Conservation (phyloP, 179 eudicot species). For the Silene coronaria region DNA sequence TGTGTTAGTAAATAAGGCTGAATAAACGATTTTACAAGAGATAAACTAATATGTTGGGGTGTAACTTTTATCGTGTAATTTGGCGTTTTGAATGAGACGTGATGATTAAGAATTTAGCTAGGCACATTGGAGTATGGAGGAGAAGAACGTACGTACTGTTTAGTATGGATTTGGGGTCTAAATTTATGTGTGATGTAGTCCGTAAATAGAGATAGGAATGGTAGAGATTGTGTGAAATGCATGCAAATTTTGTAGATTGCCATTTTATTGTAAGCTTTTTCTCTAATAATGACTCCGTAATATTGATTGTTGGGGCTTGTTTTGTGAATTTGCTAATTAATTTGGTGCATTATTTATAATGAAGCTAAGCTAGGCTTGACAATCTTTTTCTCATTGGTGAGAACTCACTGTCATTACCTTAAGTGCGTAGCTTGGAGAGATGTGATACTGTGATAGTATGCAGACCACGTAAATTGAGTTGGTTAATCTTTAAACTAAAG, state of each 20-base stretch:
- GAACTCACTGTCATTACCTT: too few relatives aligned
- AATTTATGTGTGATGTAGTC: not conserved
- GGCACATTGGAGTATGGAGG: constrained; percentile 8
- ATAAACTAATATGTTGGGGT: not conserved
- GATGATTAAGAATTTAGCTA: not conserved
- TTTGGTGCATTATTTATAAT: not conserved
- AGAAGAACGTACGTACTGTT: constrained; percentile 5
- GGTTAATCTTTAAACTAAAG: too few relatives aligned
- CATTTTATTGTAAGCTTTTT: not conserved
- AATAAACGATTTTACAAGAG: not conserved
- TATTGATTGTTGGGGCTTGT: not conserved
- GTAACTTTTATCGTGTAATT: not conserved
- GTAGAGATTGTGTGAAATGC: not conserved
- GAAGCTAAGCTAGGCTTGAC: not conserved
- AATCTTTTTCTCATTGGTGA: not conserved
- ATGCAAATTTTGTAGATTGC: constrained; percentile 4
- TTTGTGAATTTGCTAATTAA: not conserved
- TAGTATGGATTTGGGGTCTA: constrained; percentile 3
- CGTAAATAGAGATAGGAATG: not conserved
- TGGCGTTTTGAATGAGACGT: constrained; percentile 1
- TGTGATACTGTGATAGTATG: too few relatives aligned
- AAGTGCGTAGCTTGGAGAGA: too few relatives aligned
- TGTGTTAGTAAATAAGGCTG: too few relatives aligned
- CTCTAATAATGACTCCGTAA: not conserved
- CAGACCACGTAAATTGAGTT: too few relatives aligned